Base-by-base conservation (phyloP, 1,284 basidiomycete species). In the Chalciporus sp. region DNA sequence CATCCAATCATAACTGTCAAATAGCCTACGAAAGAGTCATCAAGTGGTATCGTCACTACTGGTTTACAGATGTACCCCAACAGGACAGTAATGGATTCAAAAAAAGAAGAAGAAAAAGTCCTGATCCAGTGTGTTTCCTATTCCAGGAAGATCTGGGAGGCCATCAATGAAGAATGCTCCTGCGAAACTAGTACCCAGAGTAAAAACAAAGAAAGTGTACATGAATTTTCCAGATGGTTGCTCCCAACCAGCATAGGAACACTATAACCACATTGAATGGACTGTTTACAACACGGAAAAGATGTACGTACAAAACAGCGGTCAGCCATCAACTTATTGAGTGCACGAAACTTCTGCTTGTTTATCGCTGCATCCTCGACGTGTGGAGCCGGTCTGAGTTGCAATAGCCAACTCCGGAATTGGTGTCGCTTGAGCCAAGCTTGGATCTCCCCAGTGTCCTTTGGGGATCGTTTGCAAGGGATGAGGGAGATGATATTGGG, bases 111-210 rank as follows among this genome's bases (percentile, higher is more conserved):
- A n/a, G n/a, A n/a, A n/a, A n/a, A n/a, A n/a, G n/a, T n/a, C n/a
- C n/a, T n/a, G n/a, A n/a, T 58, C 58, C 20, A 59, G 46, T 23
- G 29, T 4, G 19, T 66, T 64, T 29, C 61, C 65, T 23, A 26
- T 54, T 31, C 61, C 67, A 62, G 49, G 78, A 17, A 77, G 57
- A 51, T 85, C 83, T 1, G 86, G 83, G 26, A 89, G 71, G 2
- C 84, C 84, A 0, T 73, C 77, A 0, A 81, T 79, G 63, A 88
- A 89, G 50, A 80, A 76, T 0, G 79, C 80, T 9, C 78, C 84
- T 3, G 68, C 71, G 14, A 86, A 68, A 19, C 63, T 57, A 9
- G 57, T 58, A 11, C 29, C 40, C 17, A 75, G 51, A 2, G 80
- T 70, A 59, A 86, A 82, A 28, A 89, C 69, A 7, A 88, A 67